Evolutionary conservation across 495 filamentous ascomycete species (phyloP).

Genomic region (Talaromyces liani): DNA sequence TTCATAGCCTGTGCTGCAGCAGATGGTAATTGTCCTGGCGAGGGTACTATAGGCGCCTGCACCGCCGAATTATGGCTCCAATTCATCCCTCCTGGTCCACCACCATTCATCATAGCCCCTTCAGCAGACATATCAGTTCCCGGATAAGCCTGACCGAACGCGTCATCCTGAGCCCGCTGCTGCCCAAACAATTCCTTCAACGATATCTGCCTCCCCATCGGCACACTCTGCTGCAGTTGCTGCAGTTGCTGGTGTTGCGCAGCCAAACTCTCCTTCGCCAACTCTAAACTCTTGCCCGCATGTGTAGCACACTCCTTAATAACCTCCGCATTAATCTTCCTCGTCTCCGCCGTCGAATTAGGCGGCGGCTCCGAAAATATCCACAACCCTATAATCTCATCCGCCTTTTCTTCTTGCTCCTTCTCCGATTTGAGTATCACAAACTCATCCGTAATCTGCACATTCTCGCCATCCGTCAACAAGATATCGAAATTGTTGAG

Average conservation of each 20-base stretch:
- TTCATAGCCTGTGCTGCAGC: neutral
- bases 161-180: conserved; percentile 45
- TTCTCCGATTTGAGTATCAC: conserved; percentile 47
- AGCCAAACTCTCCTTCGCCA: conserved; percentile 34
- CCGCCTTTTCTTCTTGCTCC: conserved; percentile 2
- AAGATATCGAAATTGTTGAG: conserved; percentile 51
- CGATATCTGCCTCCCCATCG: conserved; percentile 47
- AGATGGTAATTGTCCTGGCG: neutral
- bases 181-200: conserved; percentile 50
- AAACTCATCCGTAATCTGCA: conserved; percentile 54
- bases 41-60: neutral
- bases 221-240: conserved; percentile 31
- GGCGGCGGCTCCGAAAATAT: conserved; percentile 52
- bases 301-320: conserved; percentile 48
- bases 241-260: conserved; percentile 28
- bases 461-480: conserved; percentile 43
- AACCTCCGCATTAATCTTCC: conserved; percentile 41
- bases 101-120: conserved; percentile 2
- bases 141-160: conserved; percentile 32
- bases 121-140: conserved; percentile 5
- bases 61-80: neutral
- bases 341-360: conserved; percentile 45
- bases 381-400: conserved; percentile 52
- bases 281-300: conserved; percentile 38
- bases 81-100: neutral